Evolutionary conservation across 2,329 filamentous ascomycete species (phyloP).

Genomic region (Tolypocladium album): DNA sequence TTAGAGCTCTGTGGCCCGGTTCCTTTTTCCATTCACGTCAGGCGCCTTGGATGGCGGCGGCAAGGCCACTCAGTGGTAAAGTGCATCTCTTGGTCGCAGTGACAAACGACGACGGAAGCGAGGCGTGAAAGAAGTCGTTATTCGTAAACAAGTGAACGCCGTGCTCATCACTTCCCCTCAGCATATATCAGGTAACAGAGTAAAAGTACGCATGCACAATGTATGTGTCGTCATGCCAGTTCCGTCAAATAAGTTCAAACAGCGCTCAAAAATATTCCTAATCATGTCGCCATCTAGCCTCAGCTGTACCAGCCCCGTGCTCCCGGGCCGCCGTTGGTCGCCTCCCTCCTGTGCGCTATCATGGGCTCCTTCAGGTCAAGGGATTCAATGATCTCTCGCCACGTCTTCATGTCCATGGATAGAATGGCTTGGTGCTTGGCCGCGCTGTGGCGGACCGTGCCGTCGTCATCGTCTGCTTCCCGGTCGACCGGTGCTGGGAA

Average conservation of each 20-base stretch:
- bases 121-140: neutral
- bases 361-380: constrained; percentile 71
- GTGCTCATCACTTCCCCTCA: neutral
- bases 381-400: constrained; percentile 64
- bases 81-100: no score
- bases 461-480: constrained; percentile 35
- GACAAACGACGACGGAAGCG: neutral
- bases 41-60: neutral
- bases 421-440: constrained; percentile 79
- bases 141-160: neutral
- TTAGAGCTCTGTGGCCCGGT: neutral
- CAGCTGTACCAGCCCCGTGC: constrained; percentile 57
- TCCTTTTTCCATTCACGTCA: neutral
- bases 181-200: neutral
- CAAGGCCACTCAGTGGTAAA: neutral
- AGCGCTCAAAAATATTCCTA: neutral
- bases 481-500: constrained; percentile 22
- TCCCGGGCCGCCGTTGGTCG: constrained; percentile 37
- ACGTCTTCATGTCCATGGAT: constrained; percentile 74
- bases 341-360: constrained; percentile 70
- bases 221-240: neutral
- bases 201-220: neutral
- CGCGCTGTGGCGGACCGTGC: constrained; percentile 34
- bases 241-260: neutral
- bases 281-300: neutral